Base-by-base conservation (phyloP, 2,329 filamentous ascomycete species). In the Paramyrothecium sp. region DNA sequence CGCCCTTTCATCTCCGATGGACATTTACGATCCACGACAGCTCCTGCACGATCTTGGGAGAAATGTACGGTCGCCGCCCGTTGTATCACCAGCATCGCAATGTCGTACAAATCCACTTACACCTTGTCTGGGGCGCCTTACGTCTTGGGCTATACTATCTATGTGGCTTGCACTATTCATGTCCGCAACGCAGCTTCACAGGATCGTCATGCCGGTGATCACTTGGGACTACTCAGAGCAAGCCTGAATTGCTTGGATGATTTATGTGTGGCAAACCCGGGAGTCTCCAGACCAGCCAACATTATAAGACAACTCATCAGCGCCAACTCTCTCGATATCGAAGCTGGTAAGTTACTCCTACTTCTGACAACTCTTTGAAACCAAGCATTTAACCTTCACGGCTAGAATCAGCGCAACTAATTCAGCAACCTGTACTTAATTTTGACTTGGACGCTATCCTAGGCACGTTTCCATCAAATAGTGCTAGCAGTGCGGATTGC, bases 81-180 rank as follows among this genome's bases (percentile, higher is more conserved):
- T 41, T 67, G 68, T 52, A 75, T 76, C 56, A 73, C 70, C 7
- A 67, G 65, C 26, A 65, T 76, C 16, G 65, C 52, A 8, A 17
- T 51, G 41, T 26, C 67, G 3, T 76, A 73, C 49, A 64, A 67
- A 46, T 58, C 62, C 3, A 62, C 65, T 1, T 76, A 73, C 56
- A 67, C 62, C 5, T 60, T 76, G 2, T 63, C 67, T 17, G 60
- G 65, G 7, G 73, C 71, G 0, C 70, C 70, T 20, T 76, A 76
- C 59, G 58, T 76, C 34, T 61, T 75, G 16, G 67, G 69, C 53
- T 76, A 76, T 55, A 69, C 69, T 1, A 60, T 72, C 0, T 76
- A 76, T 57, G 73, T 76, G 16, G 70, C 74, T 3, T 75, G 72
- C 57, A 75, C 73, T 1, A 75, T 76, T 51, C 74, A 76, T 53